phyloP scores from a whole-genome alignment of 2,329 filamentous ascomycete genomes.

The Fusarium brachygibbosum region DNA sequence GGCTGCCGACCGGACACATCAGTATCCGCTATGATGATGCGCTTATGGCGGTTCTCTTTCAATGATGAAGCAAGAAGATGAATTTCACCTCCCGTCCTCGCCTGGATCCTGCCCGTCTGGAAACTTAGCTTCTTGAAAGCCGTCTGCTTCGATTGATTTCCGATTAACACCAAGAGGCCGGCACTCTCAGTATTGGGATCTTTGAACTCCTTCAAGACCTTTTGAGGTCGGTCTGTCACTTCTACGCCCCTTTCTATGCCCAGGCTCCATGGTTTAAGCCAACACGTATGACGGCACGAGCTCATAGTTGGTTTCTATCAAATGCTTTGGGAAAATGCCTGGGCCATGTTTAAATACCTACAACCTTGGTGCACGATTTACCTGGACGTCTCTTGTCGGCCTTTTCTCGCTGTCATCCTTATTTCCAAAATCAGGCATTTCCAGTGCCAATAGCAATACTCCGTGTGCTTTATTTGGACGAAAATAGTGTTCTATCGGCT shows the following conservation, averaged over 20 bases:
- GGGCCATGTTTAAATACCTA: constrained; percentile 3
- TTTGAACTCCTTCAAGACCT: constrained; percentile 16
- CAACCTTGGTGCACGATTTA: not conserved
- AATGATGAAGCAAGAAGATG: constrained; percentile 22
- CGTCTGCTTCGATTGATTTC: constrained; percentile 22
- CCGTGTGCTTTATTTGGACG: too few species aligned
- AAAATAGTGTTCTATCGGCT: too few species aligned
- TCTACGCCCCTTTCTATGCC: constrained; percentile 16
- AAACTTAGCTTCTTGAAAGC: constrained; percentile 16
- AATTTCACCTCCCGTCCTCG: constrained; percentile 12
- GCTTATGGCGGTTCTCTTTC: not conserved
- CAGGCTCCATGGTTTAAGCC: constrained; percentile 24
- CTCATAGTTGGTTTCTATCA: constrained; percentile 10
- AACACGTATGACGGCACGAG: constrained; percentile 25
- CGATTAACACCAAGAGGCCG: constrained; percentile 21
- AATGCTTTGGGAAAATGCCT: not conserved
- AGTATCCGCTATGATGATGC: constrained; percentile 20
- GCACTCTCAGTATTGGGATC: constrained; percentile 13
- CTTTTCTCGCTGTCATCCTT: not conserved
- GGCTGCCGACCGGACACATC: constrained; percentile 2
- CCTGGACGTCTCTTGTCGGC: not conserved
- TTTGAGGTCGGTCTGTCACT: constrained; percentile 27
- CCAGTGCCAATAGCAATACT: not conserved
- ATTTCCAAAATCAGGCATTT: not conserved
- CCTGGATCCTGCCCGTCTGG: constrained; percentile 8